Conservation (phyloP, 305 asterid genomes). For the Solanum hybrid region DNA sequence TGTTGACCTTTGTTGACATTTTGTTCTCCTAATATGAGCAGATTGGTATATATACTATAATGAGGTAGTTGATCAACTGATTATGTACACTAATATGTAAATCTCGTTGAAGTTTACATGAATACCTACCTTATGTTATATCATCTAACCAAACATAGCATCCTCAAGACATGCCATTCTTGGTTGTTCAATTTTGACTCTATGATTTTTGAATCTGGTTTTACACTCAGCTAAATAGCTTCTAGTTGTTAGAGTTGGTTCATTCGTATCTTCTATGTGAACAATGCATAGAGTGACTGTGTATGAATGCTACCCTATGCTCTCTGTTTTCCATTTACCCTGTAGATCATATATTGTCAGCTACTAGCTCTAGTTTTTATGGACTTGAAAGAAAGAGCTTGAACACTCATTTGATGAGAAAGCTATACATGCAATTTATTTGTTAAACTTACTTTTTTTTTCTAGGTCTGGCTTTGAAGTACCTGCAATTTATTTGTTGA, state of each 20-base stretch:
- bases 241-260: neutral
- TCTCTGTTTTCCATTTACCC: neutral
- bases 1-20: constrained; percentile 1
- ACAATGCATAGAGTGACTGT: neutral
- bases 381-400: neutral
- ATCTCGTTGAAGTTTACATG: neutral
- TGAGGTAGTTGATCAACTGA: neutral
- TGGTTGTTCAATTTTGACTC: neutral
- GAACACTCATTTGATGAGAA: neutral
- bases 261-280: neutral
- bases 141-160: neutral
- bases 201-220: no score
- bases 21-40: neutral
- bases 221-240: neutral
- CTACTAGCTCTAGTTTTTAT: neutral
- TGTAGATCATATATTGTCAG: neutral
- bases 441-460: neutral
- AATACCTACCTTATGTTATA: neutral
- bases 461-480: neutral
- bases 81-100: neutral
- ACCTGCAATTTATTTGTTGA: neutral
- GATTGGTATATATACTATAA: neutral
- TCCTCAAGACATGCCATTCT: neutral
- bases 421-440: neutral
- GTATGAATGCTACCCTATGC: neutral